Evolutionary conservation across 2,329 filamentous ascomycete species (phyloP).

Genomic region (Exophiala sp.): DNA sequence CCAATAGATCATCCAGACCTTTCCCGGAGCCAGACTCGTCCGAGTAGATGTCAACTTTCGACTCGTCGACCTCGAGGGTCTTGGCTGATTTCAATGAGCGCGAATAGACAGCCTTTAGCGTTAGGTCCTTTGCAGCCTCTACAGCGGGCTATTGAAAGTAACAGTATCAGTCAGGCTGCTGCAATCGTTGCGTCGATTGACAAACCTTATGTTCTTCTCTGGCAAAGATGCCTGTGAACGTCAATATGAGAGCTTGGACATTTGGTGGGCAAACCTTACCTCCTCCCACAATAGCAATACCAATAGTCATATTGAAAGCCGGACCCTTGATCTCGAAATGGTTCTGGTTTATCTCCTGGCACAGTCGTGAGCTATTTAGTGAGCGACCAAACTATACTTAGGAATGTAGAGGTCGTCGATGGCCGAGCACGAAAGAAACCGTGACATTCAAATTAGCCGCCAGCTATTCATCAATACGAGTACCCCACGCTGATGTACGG

Average conservation of each 20-base stretch:
- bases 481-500: too few relatives aligned
- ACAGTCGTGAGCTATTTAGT: too few relatives aligned
- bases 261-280: slow-evolving; percentile 32
- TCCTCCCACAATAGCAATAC: slow-evolving; percentile 54
- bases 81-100: slow-evolving; percentile 54
- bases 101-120: slow-evolving; percentile 58
- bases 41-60: slow-evolving; percentile 52
- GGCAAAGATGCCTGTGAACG: slow-evolving; percentile 51
- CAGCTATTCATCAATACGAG: too few relatives aligned
- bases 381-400: neutral
- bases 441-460: too few relatives aligned
- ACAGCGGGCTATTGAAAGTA: slow-evolving; percentile 46
- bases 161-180: slow-evolving; percentile 2
- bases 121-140: slow-evolving; percentile 41
- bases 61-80: slow-evolving; percentile 35
- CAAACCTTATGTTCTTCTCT: slow-evolving; percentile 53
- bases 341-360: neutral
- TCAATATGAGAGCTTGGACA: neutral
- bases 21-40: slow-evolving; percentile 50
- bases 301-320: slow-evolving; percentile 35
- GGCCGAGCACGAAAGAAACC: too few relatives aligned
- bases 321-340: neutral
- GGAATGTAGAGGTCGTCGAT: too few relatives aligned
- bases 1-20: slow-evolving; percentile 45
- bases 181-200: neutral